Percentiles rank a stretch among this genome's conserved stretches.
Conservation (phyloP, 176 grass and related monocot genomes). For the Oryza brachyantha region DNA sequence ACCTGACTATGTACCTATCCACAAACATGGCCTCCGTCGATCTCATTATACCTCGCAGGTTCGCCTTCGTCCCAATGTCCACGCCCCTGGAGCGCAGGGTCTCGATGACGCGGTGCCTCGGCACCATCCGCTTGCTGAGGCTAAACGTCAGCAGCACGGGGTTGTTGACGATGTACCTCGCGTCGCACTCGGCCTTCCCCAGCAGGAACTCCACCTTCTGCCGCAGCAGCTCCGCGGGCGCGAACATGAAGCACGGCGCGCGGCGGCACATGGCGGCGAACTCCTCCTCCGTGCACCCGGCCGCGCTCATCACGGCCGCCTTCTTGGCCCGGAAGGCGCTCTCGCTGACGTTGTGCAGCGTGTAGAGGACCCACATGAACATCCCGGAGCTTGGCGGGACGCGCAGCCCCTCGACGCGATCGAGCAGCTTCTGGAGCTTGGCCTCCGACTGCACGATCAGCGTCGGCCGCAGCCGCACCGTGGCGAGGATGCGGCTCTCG, state of each 20-base stretch:
- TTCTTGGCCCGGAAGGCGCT: conserved; percentile 31
- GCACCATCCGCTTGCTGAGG: conserved; percentile 53
- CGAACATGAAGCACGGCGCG: conserved; percentile 31
- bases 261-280: conserved; percentile 49
- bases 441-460: conserved; percentile 17
- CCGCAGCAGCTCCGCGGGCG: conserved; percentile 22
- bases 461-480: neutral
- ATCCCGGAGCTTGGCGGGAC: conserved; percentile 34
- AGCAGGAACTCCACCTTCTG: conserved; percentile 54
- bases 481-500: neutral
- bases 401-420: neutral
- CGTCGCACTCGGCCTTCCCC: conserved; percentile 14
- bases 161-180: neutral
- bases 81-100: conserved; percentile 35
- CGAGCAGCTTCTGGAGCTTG: conserved; percentile 19
- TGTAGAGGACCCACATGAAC: conserved; percentile 24
- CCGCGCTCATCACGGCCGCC: neutral
- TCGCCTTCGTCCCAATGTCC: neutral
- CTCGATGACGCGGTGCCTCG: conserved; percentile 29
- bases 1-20: conserved; percentile 33
- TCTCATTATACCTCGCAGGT: neutral
- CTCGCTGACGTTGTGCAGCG: conserved; percentile 20
- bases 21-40: conserved; percentile 20
- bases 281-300: conserved; percentile 37
- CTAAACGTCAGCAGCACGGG: conserved; percentile 41